Evolutionary conservation across 768 basidiomycete genomes (phyloP), one percentile per base, ranked within the genome.

Genomic region (Phylloporus rhodoxanthus): DNA sequence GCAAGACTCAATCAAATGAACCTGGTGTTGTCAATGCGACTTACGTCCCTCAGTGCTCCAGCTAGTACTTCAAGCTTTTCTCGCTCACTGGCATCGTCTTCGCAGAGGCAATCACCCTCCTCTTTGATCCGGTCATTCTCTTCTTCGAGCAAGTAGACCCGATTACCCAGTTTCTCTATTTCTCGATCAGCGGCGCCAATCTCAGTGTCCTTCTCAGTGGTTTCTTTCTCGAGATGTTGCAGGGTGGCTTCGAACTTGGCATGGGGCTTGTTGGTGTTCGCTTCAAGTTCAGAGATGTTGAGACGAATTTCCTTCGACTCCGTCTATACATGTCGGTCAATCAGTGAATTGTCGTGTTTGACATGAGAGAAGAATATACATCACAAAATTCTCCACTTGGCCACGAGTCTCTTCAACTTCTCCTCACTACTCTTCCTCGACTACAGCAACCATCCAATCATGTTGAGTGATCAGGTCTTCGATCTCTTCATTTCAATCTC

Each of bases 351-450:
- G 7, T 8, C 1, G 0, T 20, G 15, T 13, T 38, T 10, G 9
- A 17, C 14, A 33, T 33, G 28, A 51, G 26, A 26, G 25, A 28
- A 2, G 34, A 21, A 70, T 76, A 50, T 61, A 88, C 86, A 65
- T 87, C 87, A 21, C 77, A 76, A 13, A 89, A 73, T 64, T 94
- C 89, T 48, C 89, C 1, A 85, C 80, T 58, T 90, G 89, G 3
- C 74, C 77, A 51, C 84, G 75, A 2, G 82, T 81, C 55, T 91
- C 89, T 53, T 91, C 82, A 2, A 94, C 82, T 62, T 95, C 93
- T 3, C 86, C 87, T 48, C 85, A 72, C 91, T 91, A 95, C 57
- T 90, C 88, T 37, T 84, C 79, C 59, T 91, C 88, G 6, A 91
- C 84, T 2, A 78, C 76, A 17, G 78, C 77, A 3, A 91, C 79